phyloP scores from a whole-genome alignment of 495 filamentous ascomycete genomes.

The Podospora australis region DNA sequence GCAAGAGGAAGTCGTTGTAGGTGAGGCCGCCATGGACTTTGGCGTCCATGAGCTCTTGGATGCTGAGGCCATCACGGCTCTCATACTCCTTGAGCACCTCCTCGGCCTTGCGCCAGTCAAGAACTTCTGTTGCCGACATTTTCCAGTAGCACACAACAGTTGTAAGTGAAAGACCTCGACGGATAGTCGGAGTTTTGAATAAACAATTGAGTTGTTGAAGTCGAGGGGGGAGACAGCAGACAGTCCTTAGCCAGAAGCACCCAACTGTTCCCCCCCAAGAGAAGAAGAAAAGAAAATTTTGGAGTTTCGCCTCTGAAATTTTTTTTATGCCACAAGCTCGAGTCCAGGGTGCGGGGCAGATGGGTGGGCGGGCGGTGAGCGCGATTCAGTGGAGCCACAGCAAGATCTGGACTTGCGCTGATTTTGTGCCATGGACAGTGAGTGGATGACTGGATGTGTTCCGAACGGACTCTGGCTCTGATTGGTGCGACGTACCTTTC shows the following conservation, averaged over 20 bases:
- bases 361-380: conserved; percentile 12
- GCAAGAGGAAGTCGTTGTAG: conserved; percentile 57
- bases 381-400: conserved; percentile 2
- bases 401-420: too few species aligned
- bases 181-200: conserved; percentile 2
- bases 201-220: conserved; percentile 3
- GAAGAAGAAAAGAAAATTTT: conserved; percentile 21
- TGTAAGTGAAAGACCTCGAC: conserved; percentile 6
- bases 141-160: conserved; percentile 17
- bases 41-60: conserved; percentile 76
- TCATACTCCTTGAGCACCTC: conserved; percentile 73
- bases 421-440: too few species aligned
- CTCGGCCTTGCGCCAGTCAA: conserved; percentile 58
- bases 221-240: conserved; percentile 25
- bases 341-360: conserved; percentile 18
- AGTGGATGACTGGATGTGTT: too few species aligned
- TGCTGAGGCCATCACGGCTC: conserved; percentile 74
- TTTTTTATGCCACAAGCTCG: conserved; percentile 21
- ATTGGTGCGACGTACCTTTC: too few species aligned
- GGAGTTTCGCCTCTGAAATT: conserved; percentile 12
- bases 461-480: too few species aligned
- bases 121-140: conserved; percentile 63
- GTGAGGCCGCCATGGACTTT: conserved; percentile 85
- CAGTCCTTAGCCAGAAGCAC: conserved; percentile 16
- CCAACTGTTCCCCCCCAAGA: conserved; percentile 34